Percentiles rank a stretch among this genome's conserved stretches.
Conservation (phyloP, 2,329 filamentous ascomycete species). For the Ceratocystis destructans region DNA sequence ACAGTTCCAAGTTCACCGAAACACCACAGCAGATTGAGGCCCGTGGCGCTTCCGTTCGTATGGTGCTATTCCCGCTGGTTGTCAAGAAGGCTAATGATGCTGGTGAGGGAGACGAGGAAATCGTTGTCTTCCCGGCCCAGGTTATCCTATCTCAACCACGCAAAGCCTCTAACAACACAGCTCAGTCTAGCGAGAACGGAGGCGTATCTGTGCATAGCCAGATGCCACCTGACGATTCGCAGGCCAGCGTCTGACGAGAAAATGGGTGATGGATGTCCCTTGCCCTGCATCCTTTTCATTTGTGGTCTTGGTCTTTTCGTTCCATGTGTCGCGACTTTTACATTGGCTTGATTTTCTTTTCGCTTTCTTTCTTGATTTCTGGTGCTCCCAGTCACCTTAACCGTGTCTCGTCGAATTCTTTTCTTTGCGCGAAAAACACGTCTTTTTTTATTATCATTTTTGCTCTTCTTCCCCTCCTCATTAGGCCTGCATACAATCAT, state of each 20-base stretch:
- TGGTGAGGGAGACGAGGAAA: slow-evolving; percentile 81
- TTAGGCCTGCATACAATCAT: not conserved
- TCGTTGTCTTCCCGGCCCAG: slow-evolving; percentile 89
- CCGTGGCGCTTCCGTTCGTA: slow-evolving; percentile 63
- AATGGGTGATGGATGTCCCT: not conserved
- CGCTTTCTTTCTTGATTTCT: not conserved
- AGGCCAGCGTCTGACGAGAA: slow-evolving; percentile 25
- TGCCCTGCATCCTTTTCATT: not conserved
- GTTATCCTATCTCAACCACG: slow-evolving; percentile 58
- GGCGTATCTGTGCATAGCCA: slow-evolving; percentile 28
- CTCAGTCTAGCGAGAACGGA: slow-evolving; percentile 40
- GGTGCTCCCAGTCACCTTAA: slow-evolving; percentile 14
- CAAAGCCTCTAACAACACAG: slow-evolving; percentile 28
- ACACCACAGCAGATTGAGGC: slow-evolving; percentile 69
- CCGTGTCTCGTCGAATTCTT: not conserved
- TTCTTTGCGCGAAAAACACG: not conserved
- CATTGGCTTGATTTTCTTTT: slow-evolving; percentile 1
- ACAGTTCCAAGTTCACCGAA: slow-evolving; percentile 46
- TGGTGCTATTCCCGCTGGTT: slow-evolving; percentile 90
- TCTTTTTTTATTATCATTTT: not conserved
- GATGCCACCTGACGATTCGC: slow-evolving; percentile 25
- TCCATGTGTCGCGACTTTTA: not conserved
- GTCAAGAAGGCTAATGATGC: slow-evolving; percentile 89
- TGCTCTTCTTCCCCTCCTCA: not conserved
- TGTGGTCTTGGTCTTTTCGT: slow-evolving; percentile 15